Base-by-base conservation (phyloP, 2,329 filamentous ascomycete species). In the Hymenoscyphus fraxineus region DNA sequence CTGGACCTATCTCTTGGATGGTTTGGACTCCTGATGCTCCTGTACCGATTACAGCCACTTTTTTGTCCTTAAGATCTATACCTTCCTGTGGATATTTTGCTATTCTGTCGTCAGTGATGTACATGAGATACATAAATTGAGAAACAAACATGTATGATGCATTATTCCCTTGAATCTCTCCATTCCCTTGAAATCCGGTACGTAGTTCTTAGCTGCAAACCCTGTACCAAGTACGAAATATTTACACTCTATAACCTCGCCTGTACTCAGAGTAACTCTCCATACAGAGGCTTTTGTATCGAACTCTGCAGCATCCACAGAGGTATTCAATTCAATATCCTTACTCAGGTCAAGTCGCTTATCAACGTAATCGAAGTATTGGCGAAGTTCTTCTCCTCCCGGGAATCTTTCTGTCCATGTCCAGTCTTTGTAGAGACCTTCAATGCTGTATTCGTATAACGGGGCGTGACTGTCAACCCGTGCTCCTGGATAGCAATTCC, bases 31-130 rank as follows among this genome's bases (percentile, higher is more conserved):
- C 73, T 27, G 70, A 70, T 3, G 72, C 68, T 7, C 72, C 72
- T 6, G 70, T 85, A 9, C 84, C 84, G 59, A 87, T 83, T n/a
- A 87, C 76, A 2, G 80, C 82, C 7, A 86, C 79, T 0, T 76
- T 78, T 71, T 85, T 86, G 65, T 77, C 79, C n/a, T 76, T 71
- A 64, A 79, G 78, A 59, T 83, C 79, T 51, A 83, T 81, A 19
- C 77, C 73, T 38, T 80, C 64, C 58, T 72, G 60, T 19, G 66
- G 65, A 9, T 60, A 66, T 59, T 61, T 59, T 19, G 66, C 64
- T 65, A 19, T 10, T 51, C 4, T 22, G 9, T 22, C 10, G 10
- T 51, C 27, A 51, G 19, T 19, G 2, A 27, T 51, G 7, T 22
- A 10, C 6, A 1, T 2, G 2, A 6, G 12, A 12, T 22, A 22